These are phyloP conservation scores for Vanrija sp. DNA, from an alignment of 1,284 basidiomycete genomes.

Conservation along the genomic window DNA sequence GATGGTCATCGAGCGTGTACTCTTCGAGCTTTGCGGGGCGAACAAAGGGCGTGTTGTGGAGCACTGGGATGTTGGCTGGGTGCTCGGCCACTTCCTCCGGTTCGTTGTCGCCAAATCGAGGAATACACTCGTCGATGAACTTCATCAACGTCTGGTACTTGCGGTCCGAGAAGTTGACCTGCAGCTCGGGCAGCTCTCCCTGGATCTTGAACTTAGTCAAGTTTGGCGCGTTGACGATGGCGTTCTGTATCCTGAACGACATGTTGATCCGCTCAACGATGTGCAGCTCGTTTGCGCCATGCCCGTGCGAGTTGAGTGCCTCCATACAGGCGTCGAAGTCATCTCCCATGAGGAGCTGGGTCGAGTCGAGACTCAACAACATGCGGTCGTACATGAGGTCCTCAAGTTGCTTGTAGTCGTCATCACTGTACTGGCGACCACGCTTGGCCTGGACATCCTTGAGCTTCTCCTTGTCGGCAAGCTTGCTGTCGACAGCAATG, in stretches of 20 bases:
- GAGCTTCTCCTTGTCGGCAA: constrained; percentile 79
- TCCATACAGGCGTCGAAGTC: constrained; percentile 76
- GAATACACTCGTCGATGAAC: constrained; percentile 86
- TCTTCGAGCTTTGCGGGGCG: constrained; percentile 53
- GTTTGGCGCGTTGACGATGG: constrained; percentile 82
- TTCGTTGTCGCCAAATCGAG: constrained; percentile 64
- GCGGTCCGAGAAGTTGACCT: constrained; percentile 89
- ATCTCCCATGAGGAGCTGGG: constrained; percentile 87
- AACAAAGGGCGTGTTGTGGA: constrained; percentile 42
- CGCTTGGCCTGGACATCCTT: constrained; percentile 80
- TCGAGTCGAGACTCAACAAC: constrained; percentile 76
- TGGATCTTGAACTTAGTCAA: constrained; percentile 88
- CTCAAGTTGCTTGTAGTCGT: constrained; percentile 84
- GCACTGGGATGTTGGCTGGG: not conserved
- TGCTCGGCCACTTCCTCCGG: constrained; percentile 1
- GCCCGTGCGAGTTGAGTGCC: constrained; percentile 59
- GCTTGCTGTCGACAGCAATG: constrained; percentile 85
- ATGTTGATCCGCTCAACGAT: constrained; percentile 91
- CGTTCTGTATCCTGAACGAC: constrained; percentile 85
- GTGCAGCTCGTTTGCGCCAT: constrained; percentile 59
- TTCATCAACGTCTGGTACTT: constrained; percentile 96
- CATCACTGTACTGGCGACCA: constrained; percentile 78
- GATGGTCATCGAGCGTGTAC: constrained; percentile 63
- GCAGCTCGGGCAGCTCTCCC: constrained; percentile 81
- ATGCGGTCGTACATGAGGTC: constrained; percentile 96